A percentile compares a stretch with the other conserved stretches of the same genome.
phyloP scores from a whole-genome alignment of 2,329 filamentous ascomycete species.

The Pezicula neosporulosa region DNA sequence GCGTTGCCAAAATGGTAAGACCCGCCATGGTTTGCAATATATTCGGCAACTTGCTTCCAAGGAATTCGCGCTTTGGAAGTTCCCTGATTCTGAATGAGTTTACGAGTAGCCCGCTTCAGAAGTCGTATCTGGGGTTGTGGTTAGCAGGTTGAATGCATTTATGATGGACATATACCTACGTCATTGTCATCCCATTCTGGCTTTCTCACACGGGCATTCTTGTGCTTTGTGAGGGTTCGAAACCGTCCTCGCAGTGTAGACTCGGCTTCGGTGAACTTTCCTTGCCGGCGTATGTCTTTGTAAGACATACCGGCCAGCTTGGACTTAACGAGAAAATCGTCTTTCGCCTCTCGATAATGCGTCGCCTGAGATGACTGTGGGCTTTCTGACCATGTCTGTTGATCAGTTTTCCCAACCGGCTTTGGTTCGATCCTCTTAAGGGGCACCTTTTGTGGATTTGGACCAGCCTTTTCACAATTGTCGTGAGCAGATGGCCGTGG shows the following conservation, averaged over 20 bases:
- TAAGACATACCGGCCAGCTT: slow-evolving; percentile 59
- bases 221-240: slow-evolving; percentile 61
- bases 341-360: slow-evolving; percentile 31
- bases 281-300: slow-evolving; percentile 54
- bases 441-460: neutral
- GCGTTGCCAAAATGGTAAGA: slow-evolving; percentile 57
- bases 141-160: neutral
- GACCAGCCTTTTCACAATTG: neutral
- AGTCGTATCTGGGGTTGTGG: slow-evolving; percentile 37
- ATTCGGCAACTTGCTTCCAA: slow-evolving; percentile 55
- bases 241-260: slow-evolving; percentile 69
- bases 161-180: slow-evolving; percentile 44
- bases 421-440: slow-evolving; percentile 16
- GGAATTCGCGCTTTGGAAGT: slow-evolving; percentile 37
- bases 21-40: slow-evolving; percentile 48
- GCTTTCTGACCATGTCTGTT: neutral
- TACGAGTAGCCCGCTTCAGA: slow-evolving; percentile 39
- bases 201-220: slow-evolving; percentile 58
- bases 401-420: neutral
- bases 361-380: slow-evolving; percentile 6
- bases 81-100: slow-evolving; percentile 22
- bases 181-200: slow-evolving; percentile 62
- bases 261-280: slow-evolving; percentile 60
- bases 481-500: neutral
- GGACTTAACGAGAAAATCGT: slow-evolving; percentile 49